Evolutionary conservation across 345 rosid species (phyloP).

Genomic region (Eutrema heterophyllum): DNA sequence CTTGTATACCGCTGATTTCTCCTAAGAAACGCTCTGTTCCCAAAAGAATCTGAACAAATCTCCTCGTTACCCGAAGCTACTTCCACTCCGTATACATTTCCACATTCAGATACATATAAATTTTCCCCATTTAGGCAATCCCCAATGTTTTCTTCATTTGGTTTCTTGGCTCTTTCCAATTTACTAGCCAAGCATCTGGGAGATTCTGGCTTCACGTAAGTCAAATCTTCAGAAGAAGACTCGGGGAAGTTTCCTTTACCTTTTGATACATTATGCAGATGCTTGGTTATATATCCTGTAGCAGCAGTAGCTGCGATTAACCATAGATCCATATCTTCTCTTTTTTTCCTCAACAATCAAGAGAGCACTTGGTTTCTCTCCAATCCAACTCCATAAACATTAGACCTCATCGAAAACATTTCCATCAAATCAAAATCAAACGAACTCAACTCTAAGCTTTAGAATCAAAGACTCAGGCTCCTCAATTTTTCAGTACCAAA

Average conservation of each 20-base stretch:
- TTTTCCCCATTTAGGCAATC: constrained; percentile 20
- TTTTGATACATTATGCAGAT: constrained; percentile 42
- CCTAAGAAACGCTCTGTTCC: constrained; percentile 43
- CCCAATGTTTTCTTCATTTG: constrained; percentile 29
- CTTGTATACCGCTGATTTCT: constrained; percentile 24
- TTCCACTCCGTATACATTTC: constrained; percentile 35
- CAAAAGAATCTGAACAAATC: constrained; percentile 28
- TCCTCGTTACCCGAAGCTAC: constrained; percentile 28
- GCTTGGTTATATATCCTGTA: constrained; percentile 58
- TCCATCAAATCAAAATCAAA: too few relatives aligned
- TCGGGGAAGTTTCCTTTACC: constrained; percentile 20
- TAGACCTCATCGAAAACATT: neutral
- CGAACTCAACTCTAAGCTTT: neutral
- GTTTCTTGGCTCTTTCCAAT: constrained; percentile 31
- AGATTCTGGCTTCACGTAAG: constrained; percentile 29
- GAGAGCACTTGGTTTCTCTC: neutral
- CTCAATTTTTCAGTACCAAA: neutral
- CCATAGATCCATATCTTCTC: constrained; percentile 64
- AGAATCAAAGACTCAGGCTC: neutral
- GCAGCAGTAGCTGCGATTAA: constrained; percentile 69
- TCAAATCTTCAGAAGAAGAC: constrained; percentile 30
- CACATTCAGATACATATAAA: constrained; percentile 12
- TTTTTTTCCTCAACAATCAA: neutral
- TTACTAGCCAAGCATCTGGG: constrained; percentile 19
- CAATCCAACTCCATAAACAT: neutral